Evolutionary conservation across 345 rosid species (phyloP).

Genomic region (Laguncularia racemosa): DNA sequence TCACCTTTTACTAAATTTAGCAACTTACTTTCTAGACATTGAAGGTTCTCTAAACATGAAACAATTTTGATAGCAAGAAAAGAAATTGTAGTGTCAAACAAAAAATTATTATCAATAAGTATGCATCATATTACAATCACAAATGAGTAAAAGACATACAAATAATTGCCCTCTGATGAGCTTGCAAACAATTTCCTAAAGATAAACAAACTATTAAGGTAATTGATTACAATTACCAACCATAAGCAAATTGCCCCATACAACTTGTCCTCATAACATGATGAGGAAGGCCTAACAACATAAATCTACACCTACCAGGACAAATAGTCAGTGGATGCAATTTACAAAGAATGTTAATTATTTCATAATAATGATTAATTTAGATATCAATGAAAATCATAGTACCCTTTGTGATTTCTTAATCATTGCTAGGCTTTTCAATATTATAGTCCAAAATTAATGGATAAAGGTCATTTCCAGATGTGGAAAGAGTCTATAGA

Average conservation of each 20-base stretch:
- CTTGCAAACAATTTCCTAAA: constrained; percentile 57
- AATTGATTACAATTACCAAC: too few relatives aligned
- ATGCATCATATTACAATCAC: neutral
- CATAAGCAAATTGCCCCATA: too few relatives aligned
- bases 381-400: neutral
- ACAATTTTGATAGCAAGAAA: neutral
- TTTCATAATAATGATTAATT: neutral
- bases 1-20: neutral
- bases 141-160: constrained; percentile 34
- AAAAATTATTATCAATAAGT: neutral
- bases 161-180: constrained; percentile 24
- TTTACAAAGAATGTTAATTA: neutral
- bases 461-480: constrained; percentile 14
- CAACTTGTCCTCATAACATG: too few relatives aligned
- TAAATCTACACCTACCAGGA: too few relatives aligned
- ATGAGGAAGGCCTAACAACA: too few relatives aligned
- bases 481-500: constrained; percentile 4
- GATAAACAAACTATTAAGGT: too few relatives aligned
- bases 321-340: too few relatives aligned
- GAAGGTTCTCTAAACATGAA: neutral
- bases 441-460: constrained; percentile 1
- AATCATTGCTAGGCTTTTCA: constrained; percentile 1
- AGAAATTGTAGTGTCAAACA: neutral
- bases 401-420: neutral
- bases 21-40: constrained; percentile 2